Evolutionary conservation across 441 rosid species (phyloP), one percentile per base, ranked within the genome.

Genomic region (Pelargonium fulgidum): DNA sequence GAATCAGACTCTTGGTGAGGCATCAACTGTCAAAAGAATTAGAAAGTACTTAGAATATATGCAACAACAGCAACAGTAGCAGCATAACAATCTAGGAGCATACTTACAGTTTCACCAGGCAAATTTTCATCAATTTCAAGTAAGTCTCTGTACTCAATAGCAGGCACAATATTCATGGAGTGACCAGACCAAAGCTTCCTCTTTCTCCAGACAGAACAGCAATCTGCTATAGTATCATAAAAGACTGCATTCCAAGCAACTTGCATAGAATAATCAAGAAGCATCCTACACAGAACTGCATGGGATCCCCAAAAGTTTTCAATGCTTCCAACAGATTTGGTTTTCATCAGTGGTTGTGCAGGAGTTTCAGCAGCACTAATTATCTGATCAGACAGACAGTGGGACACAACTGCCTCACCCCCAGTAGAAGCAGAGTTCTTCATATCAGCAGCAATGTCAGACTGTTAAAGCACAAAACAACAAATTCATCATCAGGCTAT

Each of bases 231-330:
- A 68, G 74, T 72, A 76, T 94, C 98, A 80, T 87, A 83, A 84
- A 88, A 87, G 70, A 87, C 89, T 77, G 92, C 90, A 80, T 94
- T 92, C 97, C 97, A 94, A 79, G 83, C 78, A 70, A 87, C 90
- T 85, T 85, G 90, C 92, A 86, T 86, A 85, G 87, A 87, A 79
- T 77, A 73, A 73, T 81, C 79, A 73, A 83, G 75, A 79, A 94
- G 90, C 80, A 82, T 70, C 83, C 82, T 77, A 80, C 85, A 81
- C 50, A 92, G 81, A 83, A 79, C 82, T 47, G 81, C 78, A 76
- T 75, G 76, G 47, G 93, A 85, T 42, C 76, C 79, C 87, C 84
- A 73, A 72, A 87, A 89, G 79, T 85, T 84, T 77, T 86, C 89
- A 71, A 85, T 71, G 83, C 88, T 85, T 78, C 97, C 97, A 78